A percentile compares a stretch with the other conserved stretches of the same genome.
These are phyloP conservation scores for Lasiosphaeriaceae sp. DNA, from an alignment of 495 filamentous ascomycete species.

Conservation along the genomic window DNA sequence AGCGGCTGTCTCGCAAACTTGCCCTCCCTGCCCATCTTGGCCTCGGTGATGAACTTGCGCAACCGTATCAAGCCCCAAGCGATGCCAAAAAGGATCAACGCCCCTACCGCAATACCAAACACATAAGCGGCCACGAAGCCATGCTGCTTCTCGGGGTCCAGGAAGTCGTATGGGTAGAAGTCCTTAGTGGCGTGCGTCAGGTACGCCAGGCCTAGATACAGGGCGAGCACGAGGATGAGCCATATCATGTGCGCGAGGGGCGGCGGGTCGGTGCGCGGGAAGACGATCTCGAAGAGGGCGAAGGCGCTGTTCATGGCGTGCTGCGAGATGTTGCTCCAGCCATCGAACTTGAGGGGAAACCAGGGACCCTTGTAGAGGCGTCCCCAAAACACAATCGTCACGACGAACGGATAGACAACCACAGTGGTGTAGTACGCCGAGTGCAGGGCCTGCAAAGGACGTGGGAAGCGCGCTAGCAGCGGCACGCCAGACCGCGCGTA, in stretches of 20 bases:
- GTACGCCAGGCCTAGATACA: slow-evolving; percentile 73
- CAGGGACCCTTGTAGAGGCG: slow-evolving; percentile 49
- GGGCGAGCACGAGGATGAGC: slow-evolving; percentile 58
- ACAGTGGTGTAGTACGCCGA: slow-evolving; percentile 62
- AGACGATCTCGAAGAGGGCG: slow-evolving; percentile 66
- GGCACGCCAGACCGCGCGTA: slow-evolving; percentile 55
- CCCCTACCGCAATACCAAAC: slow-evolving; percentile 60
- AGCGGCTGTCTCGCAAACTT: slow-evolving; percentile 31
- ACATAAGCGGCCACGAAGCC: slow-evolving; percentile 52
- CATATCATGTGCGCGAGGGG: slow-evolving; percentile 55
- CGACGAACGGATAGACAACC: slow-evolving; percentile 65
- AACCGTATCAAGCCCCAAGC: slow-evolving; percentile 44
- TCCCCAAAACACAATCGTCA: slow-evolving; percentile 62
- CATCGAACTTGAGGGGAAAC: slow-evolving; percentile 47
- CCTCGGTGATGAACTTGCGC: slow-evolving; percentile 50
- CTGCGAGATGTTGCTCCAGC: slow-evolving; percentile 72
- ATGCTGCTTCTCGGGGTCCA: slow-evolving; percentile 51
- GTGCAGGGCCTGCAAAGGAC: slow-evolving; percentile 61
- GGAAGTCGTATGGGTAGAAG: slow-evolving; percentile 74
- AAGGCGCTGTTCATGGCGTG: slow-evolving; percentile 71
- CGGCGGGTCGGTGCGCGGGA: slow-evolving; percentile 57
- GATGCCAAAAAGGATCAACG: slow-evolving; percentile 60
- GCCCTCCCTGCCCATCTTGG: slow-evolving; percentile 42
- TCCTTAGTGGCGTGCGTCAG: slow-evolving; percentile 62
- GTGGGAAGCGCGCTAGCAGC: slow-evolving; percentile 59